phyloP scores from a whole-genome alignment of 352 stramenopile species.

The Globisporangium emineosum region DNA sequence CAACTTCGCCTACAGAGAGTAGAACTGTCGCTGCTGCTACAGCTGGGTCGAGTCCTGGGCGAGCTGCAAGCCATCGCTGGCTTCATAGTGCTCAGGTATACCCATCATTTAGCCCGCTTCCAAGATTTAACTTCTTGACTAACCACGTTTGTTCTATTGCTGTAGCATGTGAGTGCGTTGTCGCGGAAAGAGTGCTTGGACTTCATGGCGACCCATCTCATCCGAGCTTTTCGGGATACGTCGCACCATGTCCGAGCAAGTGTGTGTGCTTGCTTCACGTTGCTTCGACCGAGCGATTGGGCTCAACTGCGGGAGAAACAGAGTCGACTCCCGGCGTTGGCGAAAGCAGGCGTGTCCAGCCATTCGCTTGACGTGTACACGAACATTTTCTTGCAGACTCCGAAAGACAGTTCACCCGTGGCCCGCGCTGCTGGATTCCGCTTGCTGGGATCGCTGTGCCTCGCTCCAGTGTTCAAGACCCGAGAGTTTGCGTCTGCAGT shows the following conservation, averaged over 20 bases:
- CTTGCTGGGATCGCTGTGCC: slow-evolving; percentile 68
- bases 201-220: slow-evolving; percentile 76
- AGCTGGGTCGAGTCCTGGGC: slow-evolving; percentile 6
- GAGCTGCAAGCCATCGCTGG: slow-evolving; percentile 15
- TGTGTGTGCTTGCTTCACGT: slow-evolving; percentile 84
- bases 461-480: slow-evolving; percentile 77
- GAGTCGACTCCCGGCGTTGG: slow-evolving; percentile 32
- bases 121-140: not conserved
- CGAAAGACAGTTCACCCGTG: slow-evolving; percentile 74
- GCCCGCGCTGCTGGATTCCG: slow-evolving; percentile 78
- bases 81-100: slow-evolving; percentile 19
- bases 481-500: slow-evolving; percentile 61
- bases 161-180: slow-evolving; percentile 14
- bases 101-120: not conserved
- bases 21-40: not conserved
- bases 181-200: slow-evolving; percentile 56
- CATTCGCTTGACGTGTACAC: slow-evolving; percentile 67
- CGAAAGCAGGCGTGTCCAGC: slow-evolving; percentile 16
- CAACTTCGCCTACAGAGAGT: slow-evolving; percentile 3
- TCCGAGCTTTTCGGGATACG: slow-evolving; percentile 81
- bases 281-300: slow-evolving; percentile 74
- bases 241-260: slow-evolving; percentile 85
- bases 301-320: slow-evolving; percentile 43
- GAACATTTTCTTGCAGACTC: slow-evolving; percentile 71
- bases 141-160: not conserved